Evolutionary conservation across 2,329 filamentous ascomycete species (phyloP).

Genomic region (Cordyceps javanica): DNA sequence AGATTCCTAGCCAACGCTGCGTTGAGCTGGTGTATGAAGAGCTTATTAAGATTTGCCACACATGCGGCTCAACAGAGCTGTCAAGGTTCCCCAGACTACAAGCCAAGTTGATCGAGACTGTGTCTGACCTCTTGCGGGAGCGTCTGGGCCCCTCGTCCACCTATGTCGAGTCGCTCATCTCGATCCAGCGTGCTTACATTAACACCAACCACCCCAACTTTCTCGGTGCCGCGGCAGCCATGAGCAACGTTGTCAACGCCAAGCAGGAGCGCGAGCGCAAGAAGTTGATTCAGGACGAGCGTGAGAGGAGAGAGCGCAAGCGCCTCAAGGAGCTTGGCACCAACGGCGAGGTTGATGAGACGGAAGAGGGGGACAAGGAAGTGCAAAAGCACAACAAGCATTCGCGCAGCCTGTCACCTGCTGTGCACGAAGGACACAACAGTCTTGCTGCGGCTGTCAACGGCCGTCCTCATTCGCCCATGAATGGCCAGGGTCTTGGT

Average conservation of each 20-base stretch:
- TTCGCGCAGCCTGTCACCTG: slow-evolving; percentile 76
- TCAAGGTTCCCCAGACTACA: slow-evolving; percentile 88
- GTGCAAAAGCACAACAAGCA: slow-evolving; percentile 35
- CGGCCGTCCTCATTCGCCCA: slow-evolving; percentile 58
- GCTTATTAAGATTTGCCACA: slow-evolving; percentile 98
- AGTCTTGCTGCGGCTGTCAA: slow-evolving; percentile 63
- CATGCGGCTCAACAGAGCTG: slow-evolving; percentile 91
- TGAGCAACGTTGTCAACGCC: slow-evolving; percentile 92
- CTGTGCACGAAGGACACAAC: slow-evolving; percentile 58
- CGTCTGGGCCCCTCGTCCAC: slow-evolving; percentile 79
- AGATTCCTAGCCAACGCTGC: slow-evolving; percentile 90
- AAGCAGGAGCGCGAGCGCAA: slow-evolving; percentile 94
- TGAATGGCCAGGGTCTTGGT: slow-evolving; percentile 51
- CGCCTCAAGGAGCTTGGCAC: slow-evolving; percentile 76
- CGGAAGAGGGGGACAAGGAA: slow-evolving; percentile 56
- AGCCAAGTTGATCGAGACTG: slow-evolving; percentile 95
- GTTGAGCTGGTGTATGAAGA: slow-evolving; percentile 98
- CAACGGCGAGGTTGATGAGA: slow-evolving; percentile 69
- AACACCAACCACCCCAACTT: slow-evolving; percentile 99
- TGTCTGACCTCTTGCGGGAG: slow-evolving; percentile 90
- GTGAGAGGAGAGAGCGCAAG: slow-evolving; percentile 75
- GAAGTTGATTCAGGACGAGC: slow-evolving; percentile 71
- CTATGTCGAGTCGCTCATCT: slow-evolving; percentile 94
- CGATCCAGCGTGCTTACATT: slow-evolving; percentile 96
- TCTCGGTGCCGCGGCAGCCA: slow-evolving; percentile 89